Percentiles rank a stretch among this genome's conserved stretches.
Evolutionary conservation across 768 basidiomycete genomes (phyloP).

Genomic region (Daedalea quercina): DNA sequence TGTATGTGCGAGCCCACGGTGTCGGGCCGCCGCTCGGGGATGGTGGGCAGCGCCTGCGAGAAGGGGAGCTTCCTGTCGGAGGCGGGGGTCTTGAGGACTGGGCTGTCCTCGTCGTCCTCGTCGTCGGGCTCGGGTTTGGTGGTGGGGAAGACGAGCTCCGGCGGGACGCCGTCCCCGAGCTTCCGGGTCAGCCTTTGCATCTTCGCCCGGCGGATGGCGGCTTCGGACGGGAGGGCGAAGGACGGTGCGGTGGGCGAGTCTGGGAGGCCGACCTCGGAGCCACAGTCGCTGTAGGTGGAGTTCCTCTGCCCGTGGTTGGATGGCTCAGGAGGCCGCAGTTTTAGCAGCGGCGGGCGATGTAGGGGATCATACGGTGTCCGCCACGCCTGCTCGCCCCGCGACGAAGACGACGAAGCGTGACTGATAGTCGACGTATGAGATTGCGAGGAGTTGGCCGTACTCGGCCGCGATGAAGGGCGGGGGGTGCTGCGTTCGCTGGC

Average conservation of each 20-base stretch:
- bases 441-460: constrained; percentile 3
- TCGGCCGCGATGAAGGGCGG: constrained; percentile 3
- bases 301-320: constrained; percentile 1
- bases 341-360: constrained; percentile 18
- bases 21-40: not conserved
- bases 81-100: constrained; percentile 2
- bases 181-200: constrained; percentile 57
- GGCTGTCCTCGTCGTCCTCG: constrained; percentile 13
- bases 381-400: constrained; percentile 11
- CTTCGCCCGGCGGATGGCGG: constrained; percentile 42
- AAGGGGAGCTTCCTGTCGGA: not conserved
- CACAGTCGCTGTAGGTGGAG: not conserved
- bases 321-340: constrained; percentile 7
- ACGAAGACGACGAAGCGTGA: not conserved
- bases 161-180: constrained; percentile 58
- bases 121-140: constrained; percentile 9
- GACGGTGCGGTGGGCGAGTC: constrained; percentile 16
- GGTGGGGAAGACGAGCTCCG: constrained; percentile 50
- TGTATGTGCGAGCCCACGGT: not conserved
- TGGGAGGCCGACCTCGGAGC: not conserved
- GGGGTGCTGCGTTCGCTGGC: not conserved
- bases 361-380: constrained; percentile 12
- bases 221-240: constrained; percentile 36
- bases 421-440: constrained; percentile 7
- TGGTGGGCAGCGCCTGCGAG: not conserved